Evolutionary conservation across 768 basidiomycete species (phyloP).

Genomic region (Mrakia hoshinonis): DNA sequence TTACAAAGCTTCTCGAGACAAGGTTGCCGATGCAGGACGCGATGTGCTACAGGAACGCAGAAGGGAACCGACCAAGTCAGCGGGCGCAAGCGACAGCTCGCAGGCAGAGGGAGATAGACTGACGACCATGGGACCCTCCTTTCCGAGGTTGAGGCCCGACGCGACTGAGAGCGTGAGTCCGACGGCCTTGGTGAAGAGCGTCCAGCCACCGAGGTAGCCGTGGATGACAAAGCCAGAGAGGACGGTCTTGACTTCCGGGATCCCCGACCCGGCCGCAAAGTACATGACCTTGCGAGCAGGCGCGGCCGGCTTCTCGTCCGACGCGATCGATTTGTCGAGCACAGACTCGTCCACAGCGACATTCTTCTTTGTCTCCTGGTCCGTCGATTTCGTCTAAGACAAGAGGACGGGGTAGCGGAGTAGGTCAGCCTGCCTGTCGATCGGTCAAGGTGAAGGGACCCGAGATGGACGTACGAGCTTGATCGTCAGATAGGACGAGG

Average conservation of each 20-base stretch:
- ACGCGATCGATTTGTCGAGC: background rate
- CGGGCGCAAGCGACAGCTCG: background rate
- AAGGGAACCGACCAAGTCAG: background rate
- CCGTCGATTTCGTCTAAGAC: conserved; percentile 60
- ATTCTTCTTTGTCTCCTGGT: conserved; percentile 82
- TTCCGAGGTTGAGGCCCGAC: conserved; percentile 77
- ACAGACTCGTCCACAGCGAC: background rate
- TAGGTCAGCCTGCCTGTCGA: too few species aligned
- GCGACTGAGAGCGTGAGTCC: conserved; percentile 85
- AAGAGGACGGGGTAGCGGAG: too few species aligned
- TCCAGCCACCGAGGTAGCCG: conserved; percentile 86
- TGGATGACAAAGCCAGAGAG: conserved; percentile 93
- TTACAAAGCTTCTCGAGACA: conserved; percentile 68
- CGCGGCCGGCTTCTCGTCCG: conserved; percentile 9
- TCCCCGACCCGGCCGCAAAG: conserved; percentile 91
- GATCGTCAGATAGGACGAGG: conserved; percentile 73
- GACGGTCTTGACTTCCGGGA: conserved; percentile 94
- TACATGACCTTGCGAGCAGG: conserved; percentile 59
- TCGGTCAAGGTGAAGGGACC: too few species aligned
- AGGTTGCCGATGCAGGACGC: conserved; percentile 90
- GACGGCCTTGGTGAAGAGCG: conserved; percentile 78
- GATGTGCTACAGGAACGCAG: conserved; percentile 51
- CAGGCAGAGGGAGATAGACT: background rate
- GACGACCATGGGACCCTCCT: conserved; percentile 30
- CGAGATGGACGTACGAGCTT: conserved; percentile 47